Evolutionary conservation across 129 eudicot species (phyloP).

Genomic region (Centrapalus pauciflorus): DNA sequence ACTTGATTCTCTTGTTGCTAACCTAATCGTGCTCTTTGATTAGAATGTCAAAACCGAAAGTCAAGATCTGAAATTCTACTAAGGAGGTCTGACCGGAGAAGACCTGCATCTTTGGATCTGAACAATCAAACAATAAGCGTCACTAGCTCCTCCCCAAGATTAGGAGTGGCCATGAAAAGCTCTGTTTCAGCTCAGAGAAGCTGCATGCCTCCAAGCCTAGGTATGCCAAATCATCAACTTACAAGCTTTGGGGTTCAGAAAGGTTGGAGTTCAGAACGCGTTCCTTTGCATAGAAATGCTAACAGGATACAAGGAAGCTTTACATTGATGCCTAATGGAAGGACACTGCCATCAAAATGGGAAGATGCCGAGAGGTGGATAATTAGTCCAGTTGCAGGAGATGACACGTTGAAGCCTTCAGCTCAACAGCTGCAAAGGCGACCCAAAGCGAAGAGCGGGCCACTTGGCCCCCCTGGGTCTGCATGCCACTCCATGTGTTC

Average conservation of each 20-base stretch:
- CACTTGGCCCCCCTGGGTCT: conserved; percentile 75
- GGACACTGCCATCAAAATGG: conserved; percentile 88
- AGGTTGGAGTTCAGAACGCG: conserved; percentile 93
- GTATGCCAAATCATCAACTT: conserved; percentile 60
- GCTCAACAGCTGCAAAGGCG: conserved; percentile 55
- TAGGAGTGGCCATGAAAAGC: conserved; percentile 51
- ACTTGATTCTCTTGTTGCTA: conserved; percentile 2
- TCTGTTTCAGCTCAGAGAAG: conserved; percentile 30
- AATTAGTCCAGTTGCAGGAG: conserved; percentile 64
- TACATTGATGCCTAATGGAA: conserved; percentile 55
- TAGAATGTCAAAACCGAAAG: conserved; percentile 71
- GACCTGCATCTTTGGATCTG: conserved; percentile 74
- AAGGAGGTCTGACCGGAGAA: conserved; percentile 49
- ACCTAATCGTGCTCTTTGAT: conserved; percentile 9
- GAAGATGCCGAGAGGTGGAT: conserved; percentile 99
- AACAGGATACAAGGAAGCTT: conserved; percentile 38
- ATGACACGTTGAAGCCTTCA: conserved; percentile 36
- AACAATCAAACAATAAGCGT: conserved; percentile 40
- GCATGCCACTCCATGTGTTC: conserved; percentile 61
- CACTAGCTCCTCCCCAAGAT: conserved; percentile 57
- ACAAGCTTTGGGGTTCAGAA: conserved; percentile 46
- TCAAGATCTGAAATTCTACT: conserved; percentile 49
- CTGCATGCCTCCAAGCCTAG: conserved; percentile 65
- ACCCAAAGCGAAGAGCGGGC: conserved; percentile 89
- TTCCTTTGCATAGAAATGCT: conserved; percentile 44